Conservation (phyloP, 257 asterid genomes). For the Primulina tabacum region DNA sequence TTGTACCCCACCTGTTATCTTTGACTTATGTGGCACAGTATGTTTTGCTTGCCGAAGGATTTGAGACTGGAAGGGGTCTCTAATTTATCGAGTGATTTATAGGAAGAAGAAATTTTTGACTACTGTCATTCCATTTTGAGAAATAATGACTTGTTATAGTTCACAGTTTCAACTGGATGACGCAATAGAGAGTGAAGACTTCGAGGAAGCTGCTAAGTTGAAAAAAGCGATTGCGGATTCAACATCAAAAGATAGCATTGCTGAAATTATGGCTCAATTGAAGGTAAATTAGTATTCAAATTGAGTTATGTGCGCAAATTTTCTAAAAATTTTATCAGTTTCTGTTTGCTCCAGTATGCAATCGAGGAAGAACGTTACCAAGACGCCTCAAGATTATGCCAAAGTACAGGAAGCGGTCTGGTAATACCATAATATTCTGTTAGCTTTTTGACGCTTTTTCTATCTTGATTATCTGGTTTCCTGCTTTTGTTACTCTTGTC, state of each 20-base stretch:
- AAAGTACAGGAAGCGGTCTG: conserved; percentile 87
- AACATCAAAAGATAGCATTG: conserved; percentile 66
- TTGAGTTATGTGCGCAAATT: conserved; percentile 18
- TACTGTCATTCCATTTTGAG: neutral
- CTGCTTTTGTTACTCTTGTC: conserved; percentile 2
- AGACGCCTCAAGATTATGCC: conserved; percentile 89
- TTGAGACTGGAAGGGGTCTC: neutral
- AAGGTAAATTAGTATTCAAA: conserved; percentile 44
- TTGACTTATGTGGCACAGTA: neutral
- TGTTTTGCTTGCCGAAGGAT: neutral
- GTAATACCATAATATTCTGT: conserved; percentile 36
- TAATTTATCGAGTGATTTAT: conserved; percentile 1
- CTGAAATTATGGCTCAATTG: conserved; percentile 70
- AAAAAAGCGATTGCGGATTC: conserved; percentile 67
- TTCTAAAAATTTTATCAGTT: conserved; percentile 4
- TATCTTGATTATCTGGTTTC: conserved; percentile 9
- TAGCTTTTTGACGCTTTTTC: neutral
- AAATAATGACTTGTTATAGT: conserved; percentile 18
- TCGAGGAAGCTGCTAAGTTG: conserved; percentile 75
- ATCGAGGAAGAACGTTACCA: conserved; percentile 78
- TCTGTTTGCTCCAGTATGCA: conserved; percentile 48
- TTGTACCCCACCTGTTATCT: too few relatives aligned
- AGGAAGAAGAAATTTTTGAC: conserved; percentile 11
- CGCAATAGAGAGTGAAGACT: conserved; percentile 84
- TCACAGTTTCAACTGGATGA: conserved; percentile 90